phyloP scores from a whole-genome alignment of 176 grass and related monocot genomes.

The Guadua angustifolia region DNA sequence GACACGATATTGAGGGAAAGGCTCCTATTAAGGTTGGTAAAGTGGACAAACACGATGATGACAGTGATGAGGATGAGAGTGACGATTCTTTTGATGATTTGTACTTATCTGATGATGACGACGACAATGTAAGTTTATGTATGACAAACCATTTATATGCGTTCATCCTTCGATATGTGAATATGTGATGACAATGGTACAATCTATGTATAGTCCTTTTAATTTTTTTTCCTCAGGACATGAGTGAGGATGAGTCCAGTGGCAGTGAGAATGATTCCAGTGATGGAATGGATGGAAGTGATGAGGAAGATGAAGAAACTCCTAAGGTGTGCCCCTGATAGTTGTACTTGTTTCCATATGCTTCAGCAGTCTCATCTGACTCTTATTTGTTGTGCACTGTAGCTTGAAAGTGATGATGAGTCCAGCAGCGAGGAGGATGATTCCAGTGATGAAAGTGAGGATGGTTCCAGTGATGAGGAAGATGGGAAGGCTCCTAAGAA shows the following conservation, averaged over 20 bases:
- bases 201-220: not conserved
- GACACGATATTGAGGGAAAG: constrained; percentile 34
- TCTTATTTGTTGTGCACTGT: not conserved
- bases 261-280: constrained; percentile 27
- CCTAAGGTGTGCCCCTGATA: constrained; percentile 43
- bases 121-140: constrained; percentile 5
- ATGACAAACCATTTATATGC: not conserved
- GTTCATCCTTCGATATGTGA: not conserved
- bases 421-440: constrained; percentile 37
- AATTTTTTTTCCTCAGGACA: not conserved
- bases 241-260: constrained; percentile 47
- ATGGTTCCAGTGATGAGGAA: constrained; percentile 40
- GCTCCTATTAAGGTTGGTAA: not conserved
- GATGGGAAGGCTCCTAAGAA: constrained; percentile 67
- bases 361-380: constrained; percentile 13
- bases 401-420: constrained; percentile 52
- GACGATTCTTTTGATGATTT: constrained; percentile 46
- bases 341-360: not conserved
- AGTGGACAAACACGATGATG: constrained; percentile 21
- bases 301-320: constrained; percentile 62
- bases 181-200: not conserved
- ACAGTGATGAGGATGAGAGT: constrained; percentile 23
- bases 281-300: constrained; percentile 36
- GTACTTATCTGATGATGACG: not conserved
- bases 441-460: constrained; percentile 24